Base-by-base conservation (phyloP, 768 basidiomycete species). In the Clitopilus hobsonii region DNA sequence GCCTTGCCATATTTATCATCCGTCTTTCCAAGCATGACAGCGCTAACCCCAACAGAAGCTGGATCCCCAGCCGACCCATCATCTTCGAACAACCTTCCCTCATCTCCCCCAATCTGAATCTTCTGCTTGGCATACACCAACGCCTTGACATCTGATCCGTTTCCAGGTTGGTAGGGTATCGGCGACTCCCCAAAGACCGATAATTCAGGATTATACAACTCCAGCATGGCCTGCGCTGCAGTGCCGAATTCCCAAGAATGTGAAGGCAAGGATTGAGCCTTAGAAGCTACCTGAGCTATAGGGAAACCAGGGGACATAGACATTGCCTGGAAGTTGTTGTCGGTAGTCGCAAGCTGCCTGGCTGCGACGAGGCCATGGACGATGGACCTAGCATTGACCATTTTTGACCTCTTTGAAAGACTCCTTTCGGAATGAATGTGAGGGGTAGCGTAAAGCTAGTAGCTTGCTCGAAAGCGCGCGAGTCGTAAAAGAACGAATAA, bases 161-260 rank as follows among this genome's bases (percentile, higher is more conserved):
- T 36, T 8, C 67, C 41, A 1, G 60, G 60, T 1, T 66, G 70
- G 0, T 71, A 66, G 0, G 72, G 71, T 56, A 78, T 78, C 0
- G 74, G 67, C 0, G 49, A 30, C 1, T 64, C 45, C 6, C 74
- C 72, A 53, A 74, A 79, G 6, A 79, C 75, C 4, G 75, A 74
- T 18, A 72, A 54, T 0, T 67, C 54, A 1, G 75, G 72, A 51
- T 74, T 61, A 55, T 70, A 71, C 2, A 80, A 67, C 60, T 80
- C 78, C 0, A 79, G 68, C 0, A 79, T 64, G 0, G 77, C 72
- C 55, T 79, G 68, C 0, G 75, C 49, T 3, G 71, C 69, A 1
- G 75, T 71, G 1, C 79, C 79, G 54, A 62, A 78, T 54, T 80
- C 78, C 79, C 79, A 80, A 10, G 76, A 77, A 54, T 77, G 75